phyloP scores from a whole-genome alignment of 768 basidiomycete genomes.

The Mrakia frigida region DNA sequence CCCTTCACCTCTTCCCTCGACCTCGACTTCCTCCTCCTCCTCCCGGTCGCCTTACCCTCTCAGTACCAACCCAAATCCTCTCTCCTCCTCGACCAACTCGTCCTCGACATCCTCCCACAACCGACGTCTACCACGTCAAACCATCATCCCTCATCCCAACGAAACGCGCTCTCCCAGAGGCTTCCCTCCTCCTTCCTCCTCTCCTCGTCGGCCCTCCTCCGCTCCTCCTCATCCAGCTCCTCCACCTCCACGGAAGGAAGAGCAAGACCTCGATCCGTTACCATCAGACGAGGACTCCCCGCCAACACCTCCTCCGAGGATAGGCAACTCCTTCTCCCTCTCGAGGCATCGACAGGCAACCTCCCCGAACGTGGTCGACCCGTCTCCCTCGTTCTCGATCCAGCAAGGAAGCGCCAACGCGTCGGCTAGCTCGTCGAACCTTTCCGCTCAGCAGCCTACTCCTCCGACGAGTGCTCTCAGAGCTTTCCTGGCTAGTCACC shows the following conservation, averaged over 20 bases:
- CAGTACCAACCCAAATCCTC: neutral
- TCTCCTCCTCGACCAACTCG: neutral
- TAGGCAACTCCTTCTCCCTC: constrained; percentile 8
- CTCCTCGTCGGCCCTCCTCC: neutral
- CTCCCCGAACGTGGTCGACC: neutral
- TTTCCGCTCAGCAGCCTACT: neutral
- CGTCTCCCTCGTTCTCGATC: neutral
- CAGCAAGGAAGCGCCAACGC: neutral
- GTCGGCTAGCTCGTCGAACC: neutral
- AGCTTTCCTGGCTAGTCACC: constrained; percentile 11
- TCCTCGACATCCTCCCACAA: neutral
- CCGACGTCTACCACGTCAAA: neutral
- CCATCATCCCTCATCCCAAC: constrained; percentile 7
- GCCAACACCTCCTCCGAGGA: constrained; percentile 12
- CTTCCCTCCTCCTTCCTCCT: constrained; percentile 10
- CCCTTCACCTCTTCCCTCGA: constrained; percentile 2
- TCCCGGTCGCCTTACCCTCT: neutral
- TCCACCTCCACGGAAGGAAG: neutral
- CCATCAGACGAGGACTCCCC: constrained; percentile 21
- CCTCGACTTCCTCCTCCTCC: neutral
- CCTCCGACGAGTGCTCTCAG: neutral
- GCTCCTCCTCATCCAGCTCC: neutral
- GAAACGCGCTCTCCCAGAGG: constrained; percentile 9
- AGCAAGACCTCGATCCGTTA: neutral
- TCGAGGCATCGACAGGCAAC: neutral